Percentiles rank a stretch among this genome's conserved stretches.
Conservation (phyloP, 768 basidiomycete genomes). For the Phanerochaete carnosa region DNA sequence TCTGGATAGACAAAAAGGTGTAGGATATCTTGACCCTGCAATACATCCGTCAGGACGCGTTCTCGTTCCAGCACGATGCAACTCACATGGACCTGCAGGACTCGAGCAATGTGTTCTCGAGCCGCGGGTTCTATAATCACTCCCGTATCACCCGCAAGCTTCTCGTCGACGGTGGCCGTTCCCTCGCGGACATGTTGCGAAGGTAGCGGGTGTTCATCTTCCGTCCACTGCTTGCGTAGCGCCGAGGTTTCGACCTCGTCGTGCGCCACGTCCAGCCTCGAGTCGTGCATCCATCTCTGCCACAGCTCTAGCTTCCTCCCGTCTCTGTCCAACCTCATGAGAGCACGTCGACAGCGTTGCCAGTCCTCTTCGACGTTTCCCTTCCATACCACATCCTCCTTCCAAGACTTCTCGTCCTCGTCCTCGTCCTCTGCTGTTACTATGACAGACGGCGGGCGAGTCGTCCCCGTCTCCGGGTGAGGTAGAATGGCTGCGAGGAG, state of each 20-base stretch:
- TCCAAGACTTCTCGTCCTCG: conserved; percentile 7
- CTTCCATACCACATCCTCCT: conserved; percentile 41
- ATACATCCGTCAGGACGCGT: not conserved
- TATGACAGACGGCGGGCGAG: conserved; percentile 23
- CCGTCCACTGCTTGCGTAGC: conserved; percentile 41
- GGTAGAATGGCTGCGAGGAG: conserved; percentile 2
- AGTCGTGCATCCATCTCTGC: conserved; percentile 61
- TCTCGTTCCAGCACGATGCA: conserved; percentile 1
- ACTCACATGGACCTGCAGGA: conserved; percentile 62
- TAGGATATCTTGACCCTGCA: conserved; percentile 55
- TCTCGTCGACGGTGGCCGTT: not conserved
- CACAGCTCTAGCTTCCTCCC: conserved; percentile 77
- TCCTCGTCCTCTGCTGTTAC: conserved; percentile 28
- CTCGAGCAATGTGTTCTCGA: conserved; percentile 40
- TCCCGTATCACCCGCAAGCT: conserved; percentile 13
- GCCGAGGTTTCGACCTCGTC: conserved; percentile 19
- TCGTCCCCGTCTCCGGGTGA: conserved; percentile 5
- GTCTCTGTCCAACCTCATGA: conserved; percentile 56
- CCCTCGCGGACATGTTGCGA: conserved; percentile 13
- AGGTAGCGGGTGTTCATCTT: conserved; percentile 34
- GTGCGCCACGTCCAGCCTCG: not conserved
- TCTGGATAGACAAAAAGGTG: conserved; percentile 69
- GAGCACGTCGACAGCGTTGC: conserved; percentile 48
- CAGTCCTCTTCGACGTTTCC: conserved; percentile 56
- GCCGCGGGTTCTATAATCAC: conserved; percentile 25